Evolutionary conservation across 495 filamentous ascomycete species (phyloP).

Genomic region (Aspergillus affinis): DNA sequence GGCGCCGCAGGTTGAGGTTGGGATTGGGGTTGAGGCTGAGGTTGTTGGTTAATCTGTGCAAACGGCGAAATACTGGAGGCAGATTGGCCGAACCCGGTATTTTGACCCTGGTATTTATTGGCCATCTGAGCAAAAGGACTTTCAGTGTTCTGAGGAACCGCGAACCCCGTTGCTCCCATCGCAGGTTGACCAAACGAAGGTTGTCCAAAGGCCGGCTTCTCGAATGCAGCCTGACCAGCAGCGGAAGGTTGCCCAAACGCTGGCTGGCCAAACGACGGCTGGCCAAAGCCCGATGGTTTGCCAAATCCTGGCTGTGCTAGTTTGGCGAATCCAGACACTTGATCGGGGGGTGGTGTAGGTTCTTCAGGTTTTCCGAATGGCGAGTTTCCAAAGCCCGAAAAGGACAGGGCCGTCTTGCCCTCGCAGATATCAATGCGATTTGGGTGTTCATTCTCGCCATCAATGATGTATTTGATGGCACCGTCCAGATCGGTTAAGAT

Average conservation of each 20-base stretch:
- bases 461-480: constrained; percentile 69
- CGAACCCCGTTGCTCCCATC: neutral
- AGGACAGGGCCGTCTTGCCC: constrained; percentile 33
- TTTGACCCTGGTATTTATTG: constrained; percentile 26
- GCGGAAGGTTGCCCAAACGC: constrained; percentile 30
- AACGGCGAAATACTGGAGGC: constrained; percentile 29
- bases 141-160: constrained; percentile 6
- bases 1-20: constrained; percentile 4
- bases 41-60: constrained; percentile 26
- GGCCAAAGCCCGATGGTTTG: constrained; percentile 19
- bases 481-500: constrained; percentile 65
- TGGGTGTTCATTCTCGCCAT: constrained; percentile 69
- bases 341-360: constrained; percentile 27
- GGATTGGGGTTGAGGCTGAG: constrained; percentile 7
- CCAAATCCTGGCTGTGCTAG: constrained; percentile 25
- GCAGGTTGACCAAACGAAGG: neutral
- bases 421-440: constrained; percentile 75
- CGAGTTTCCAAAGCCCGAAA: constrained; percentile 23
- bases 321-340: constrained; percentile 23
- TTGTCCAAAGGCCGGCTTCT: constrained; percentile 19
- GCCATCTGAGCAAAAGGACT: constrained; percentile 39
- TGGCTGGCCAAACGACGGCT: constrained; percentile 12
- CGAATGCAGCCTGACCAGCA: constrained; percentile 28
- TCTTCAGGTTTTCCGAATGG: constrained; percentile 34
- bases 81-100: constrained; percentile 30